These are phyloP conservation scores for Erodium moschatum DNA, from an alignment of 441 rosid species.

Conservation along the genomic window DNA sequence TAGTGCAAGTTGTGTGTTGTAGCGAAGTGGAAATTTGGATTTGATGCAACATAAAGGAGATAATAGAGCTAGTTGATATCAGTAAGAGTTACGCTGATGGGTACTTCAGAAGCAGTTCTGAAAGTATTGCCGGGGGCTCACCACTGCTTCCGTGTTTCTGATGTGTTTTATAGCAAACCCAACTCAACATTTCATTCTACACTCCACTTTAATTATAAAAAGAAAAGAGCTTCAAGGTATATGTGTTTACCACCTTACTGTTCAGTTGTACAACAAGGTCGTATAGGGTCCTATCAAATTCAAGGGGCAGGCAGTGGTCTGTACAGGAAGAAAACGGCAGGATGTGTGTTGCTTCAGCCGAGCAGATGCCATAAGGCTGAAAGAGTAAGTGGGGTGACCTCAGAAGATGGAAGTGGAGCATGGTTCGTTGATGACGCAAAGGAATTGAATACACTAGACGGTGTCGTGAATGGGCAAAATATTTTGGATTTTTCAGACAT, in stretches of 20 bases:
- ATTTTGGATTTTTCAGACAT: conserved; percentile 27
- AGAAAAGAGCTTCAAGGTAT: conserved; percentile 25
- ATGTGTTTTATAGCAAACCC: conserved; percentile 21
- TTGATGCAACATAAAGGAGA: neutral
- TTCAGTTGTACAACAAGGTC: conserved; percentile 24
- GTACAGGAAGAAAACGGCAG: conserved; percentile 14
- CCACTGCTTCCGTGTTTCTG: conserved; percentile 28
- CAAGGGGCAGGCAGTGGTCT: conserved; percentile 20
- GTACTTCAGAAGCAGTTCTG: conserved; percentile 39
- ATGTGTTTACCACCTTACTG: conserved; percentile 19
- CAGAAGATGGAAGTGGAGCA: conserved; percentile 31
- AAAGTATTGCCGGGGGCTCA: conserved; percentile 38
- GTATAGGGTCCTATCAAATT: conserved; percentile 14
- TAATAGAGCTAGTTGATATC: conserved; percentile 10
- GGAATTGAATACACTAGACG: conserved; percentile 32
- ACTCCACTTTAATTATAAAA: conserved; percentile 20
- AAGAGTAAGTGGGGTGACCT: conserved; percentile 29
- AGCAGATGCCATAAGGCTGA: conserved; percentile 50
- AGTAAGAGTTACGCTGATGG: conserved; percentile 27
- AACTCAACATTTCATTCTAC: conserved; percentile 24
- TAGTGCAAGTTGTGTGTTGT: neutral
- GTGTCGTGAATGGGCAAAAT: conserved; percentile 18
- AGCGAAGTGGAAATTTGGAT: conserved; percentile 9
- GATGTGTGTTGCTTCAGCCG: conserved; percentile 28
- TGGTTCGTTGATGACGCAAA: conserved; percentile 44